Percentiles rank a stretch among this genome's conserved stretches.
Evolutionary conservation across 2,329 filamentous ascomycete species (phyloP).

Genomic region (Ilyonectria destructans): DNA sequence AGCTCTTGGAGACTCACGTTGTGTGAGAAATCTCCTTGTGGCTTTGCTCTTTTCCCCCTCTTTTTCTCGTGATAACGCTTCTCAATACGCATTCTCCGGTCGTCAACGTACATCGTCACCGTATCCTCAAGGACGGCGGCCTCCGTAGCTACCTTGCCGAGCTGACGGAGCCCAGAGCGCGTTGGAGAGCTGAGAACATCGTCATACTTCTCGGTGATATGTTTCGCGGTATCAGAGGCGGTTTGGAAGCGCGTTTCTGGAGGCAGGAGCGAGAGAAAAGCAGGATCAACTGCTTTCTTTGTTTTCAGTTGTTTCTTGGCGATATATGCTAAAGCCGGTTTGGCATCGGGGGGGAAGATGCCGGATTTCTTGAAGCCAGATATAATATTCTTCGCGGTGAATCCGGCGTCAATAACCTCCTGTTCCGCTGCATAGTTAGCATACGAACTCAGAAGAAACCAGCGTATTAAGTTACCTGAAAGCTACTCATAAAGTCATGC

Average conservation of each 20-base stretch:
- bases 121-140: conserved; percentile 8
- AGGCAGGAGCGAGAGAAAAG: conserved; percentile 4
- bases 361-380: neutral
- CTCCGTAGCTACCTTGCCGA: conserved; percentile 10
- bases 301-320: conserved; percentile 6
- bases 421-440: neutral
- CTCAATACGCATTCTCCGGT: conserved; percentile 8
- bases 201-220: conserved; percentile 11
- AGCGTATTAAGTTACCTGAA: no score
- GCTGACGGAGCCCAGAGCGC: neutral
- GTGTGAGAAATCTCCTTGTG: conserved; percentile 1
- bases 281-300: conserved; percentile 15
- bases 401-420: conserved; percentile 7
- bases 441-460: no score
- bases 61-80: conserved; percentile 11
- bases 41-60: conserved; percentile 7
- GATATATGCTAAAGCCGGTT: neutral
- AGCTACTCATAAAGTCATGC: no score
- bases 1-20: neutral
- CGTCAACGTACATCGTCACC: conserved; percentile 11
- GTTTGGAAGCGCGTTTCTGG: conserved; percentile 16
- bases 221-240: conserved; percentile 13
- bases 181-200: conserved; percentile 6
- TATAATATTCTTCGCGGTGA: neutral
- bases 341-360: neutral